Evolutionary conservation across 345 rosid genomes (phyloP).

Genomic region (Hibiscus mutabilis): DNA sequence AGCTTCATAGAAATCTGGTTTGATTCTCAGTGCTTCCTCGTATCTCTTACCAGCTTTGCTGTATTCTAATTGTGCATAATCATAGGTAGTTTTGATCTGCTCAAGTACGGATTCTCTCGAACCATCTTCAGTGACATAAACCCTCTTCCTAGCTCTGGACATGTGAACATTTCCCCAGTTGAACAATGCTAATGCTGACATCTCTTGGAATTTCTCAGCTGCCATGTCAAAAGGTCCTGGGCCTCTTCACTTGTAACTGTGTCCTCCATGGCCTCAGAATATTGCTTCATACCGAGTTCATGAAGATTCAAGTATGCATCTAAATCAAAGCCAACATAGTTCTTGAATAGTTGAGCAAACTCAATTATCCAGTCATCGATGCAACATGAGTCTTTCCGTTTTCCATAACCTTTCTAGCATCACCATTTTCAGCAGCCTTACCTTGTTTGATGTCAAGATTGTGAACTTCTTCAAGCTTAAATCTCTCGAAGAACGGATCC

Average conservation of each 20-base stretch:
- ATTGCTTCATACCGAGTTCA: slow-evolving; percentile 71
- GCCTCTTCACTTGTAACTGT: slow-evolving; percentile 82
- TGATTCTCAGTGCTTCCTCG: slow-evolving; percentile 69
- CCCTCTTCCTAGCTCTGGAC: slow-evolving; percentile 70
- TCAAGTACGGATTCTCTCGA: slow-evolving; percentile 47
- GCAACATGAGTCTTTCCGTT: slow-evolving; percentile 24
- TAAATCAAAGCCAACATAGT: slow-evolving; percentile 65
- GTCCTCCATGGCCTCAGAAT: slow-evolving; percentile 91
- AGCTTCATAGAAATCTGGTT: slow-evolving; percentile 74
- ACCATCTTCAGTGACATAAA: slow-evolving; percentile 46
- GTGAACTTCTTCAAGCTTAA: slow-evolving; percentile 18
- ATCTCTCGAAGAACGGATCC: slow-evolving; percentile 47
- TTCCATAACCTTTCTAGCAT: slow-evolving; percentile 24
- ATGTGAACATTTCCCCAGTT: slow-evolving; percentile 86
- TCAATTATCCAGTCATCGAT: slow-evolving; percentile 82
- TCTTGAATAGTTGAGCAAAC: slow-evolving; percentile 75
- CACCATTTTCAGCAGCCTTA: slow-evolving; percentile 22
- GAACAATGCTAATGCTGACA: slow-evolving; percentile 81
- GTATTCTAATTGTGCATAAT: slow-evolving; percentile 52
- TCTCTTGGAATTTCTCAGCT: slow-evolving; percentile 77
- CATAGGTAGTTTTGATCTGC: slow-evolving; percentile 50
- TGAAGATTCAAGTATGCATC: slow-evolving; percentile 66
- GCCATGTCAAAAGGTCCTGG: slow-evolving; percentile 61
- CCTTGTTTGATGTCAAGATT: slow-evolving; percentile 9
- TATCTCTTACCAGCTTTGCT: slow-evolving; percentile 51